These are phyloP conservation scores for Ophiosphaerella narmari DNA, from an alignment of 2,329 filamentous ascomycete genomes.

Conservation along the genomic window DNA sequence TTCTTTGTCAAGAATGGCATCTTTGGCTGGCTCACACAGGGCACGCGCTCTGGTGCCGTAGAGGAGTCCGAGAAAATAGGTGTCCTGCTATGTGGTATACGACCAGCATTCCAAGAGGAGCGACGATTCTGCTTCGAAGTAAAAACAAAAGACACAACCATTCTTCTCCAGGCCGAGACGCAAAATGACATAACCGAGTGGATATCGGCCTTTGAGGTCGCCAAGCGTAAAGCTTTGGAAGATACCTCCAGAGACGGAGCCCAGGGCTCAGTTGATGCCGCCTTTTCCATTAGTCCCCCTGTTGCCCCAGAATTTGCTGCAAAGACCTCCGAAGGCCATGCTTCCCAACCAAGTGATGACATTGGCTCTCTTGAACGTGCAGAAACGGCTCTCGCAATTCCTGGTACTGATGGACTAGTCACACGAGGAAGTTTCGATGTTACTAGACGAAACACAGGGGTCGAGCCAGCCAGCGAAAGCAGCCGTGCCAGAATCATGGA, in stretches of 20 bases:
- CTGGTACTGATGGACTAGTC: conserved; percentile 60
- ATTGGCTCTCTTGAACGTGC: conserved; percentile 60
- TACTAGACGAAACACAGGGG: conserved; percentile 56
- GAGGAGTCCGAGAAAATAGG: conserved; percentile 96
- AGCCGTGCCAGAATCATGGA: conserved; percentile 83
- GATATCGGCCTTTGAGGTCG: conserved; percentile 90
- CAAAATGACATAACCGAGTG: conserved; percentile 91
- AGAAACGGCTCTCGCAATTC: conserved; percentile 65
- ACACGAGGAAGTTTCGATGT: conserved; percentile 76
- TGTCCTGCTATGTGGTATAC: conserved; percentile 89
- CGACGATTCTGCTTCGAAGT: conserved; percentile 97
- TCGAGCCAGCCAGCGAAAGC: conserved; percentile 69
- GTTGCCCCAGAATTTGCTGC: conserved; percentile 89
- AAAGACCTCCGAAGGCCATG: conserved; percentile 71
- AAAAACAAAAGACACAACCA: conserved; percentile 92
- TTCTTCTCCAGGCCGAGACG: conserved; percentile 90
- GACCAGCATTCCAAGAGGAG: conserved; percentile 89
- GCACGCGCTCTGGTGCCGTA: conserved; percentile 77
- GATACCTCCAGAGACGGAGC: conserved; percentile 61
- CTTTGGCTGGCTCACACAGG: conserved; percentile 91
- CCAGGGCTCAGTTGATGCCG: conserved; percentile 64
- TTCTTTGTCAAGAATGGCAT: conserved; percentile 95
- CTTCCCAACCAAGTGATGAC: conserved; percentile 60
- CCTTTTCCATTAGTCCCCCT: conserved; percentile 90
- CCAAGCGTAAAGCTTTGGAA: conserved; percentile 90